phyloP scores from a whole-genome alignment of 805 yeast genomes.

The Isabelozyma heimii region DNA sequence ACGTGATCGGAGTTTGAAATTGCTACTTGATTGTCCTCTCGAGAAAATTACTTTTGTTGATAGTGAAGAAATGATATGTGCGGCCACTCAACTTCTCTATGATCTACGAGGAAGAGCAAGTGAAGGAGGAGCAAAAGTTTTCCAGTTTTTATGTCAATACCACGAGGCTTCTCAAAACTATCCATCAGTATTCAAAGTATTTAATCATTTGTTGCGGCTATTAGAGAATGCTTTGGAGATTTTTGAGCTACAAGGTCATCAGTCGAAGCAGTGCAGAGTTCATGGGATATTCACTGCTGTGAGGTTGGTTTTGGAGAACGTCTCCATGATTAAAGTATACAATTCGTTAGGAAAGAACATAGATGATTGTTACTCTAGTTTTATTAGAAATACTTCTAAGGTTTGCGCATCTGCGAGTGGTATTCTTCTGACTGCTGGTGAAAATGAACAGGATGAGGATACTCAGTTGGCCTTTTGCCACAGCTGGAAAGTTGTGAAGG shows the following conservation, averaged over 20 bases:
- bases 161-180: constrained; percentile 17
- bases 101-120: constrained; percentile 58
- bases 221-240: constrained; percentile 32
- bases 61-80: not conserved
- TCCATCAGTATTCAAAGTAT: constrained; percentile 16
- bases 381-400: not conserved
- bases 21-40: constrained; percentile 46
- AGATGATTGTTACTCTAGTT: not conserved
- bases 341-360: not conserved
- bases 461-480: constrained; percentile 57
- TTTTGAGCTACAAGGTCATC: constrained; percentile 27
- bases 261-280: constrained; percentile 43
- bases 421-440: not conserved
- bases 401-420: not conserved
- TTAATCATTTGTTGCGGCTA: constrained; percentile 26
- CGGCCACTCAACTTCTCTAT: constrained; percentile 16
- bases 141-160: constrained; percentile 48
- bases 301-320: constrained; percentile 38
- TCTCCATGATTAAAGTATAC: constrained; percentile 1
- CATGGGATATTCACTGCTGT: constrained; percentile 73
- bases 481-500: constrained; percentile 83
- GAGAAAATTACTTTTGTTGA: not conserved
- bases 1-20: constrained; percentile 47
- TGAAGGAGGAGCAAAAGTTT: constrained; percentile 75
- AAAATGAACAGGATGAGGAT: constrained; percentile 35